A percentile compares a stretch with the other conserved stretches of the same genome.
Conservation (phyloP, 2,329 filamentous ascomycete species). For the Aspergillus felis region DNA sequence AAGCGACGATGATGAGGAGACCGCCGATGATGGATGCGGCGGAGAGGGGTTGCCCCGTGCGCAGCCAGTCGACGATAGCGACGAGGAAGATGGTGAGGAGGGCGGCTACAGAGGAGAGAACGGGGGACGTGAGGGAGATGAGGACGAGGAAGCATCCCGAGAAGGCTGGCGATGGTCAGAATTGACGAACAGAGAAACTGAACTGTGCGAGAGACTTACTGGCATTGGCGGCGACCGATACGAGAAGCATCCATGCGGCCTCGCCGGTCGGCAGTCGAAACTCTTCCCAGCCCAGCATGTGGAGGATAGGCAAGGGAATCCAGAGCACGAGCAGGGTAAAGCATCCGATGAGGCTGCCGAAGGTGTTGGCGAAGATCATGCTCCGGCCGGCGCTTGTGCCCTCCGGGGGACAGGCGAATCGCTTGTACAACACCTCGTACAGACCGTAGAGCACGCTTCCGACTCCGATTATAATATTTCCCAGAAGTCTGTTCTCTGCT, state of each 20-base stretch:
- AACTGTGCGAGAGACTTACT: slow-evolving; percentile 44
- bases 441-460: slow-evolving; percentile 92
- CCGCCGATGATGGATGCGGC: slow-evolving; percentile 77
- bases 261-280: slow-evolving; percentile 78
- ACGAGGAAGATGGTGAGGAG: slow-evolving; percentile 96
- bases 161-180: slow-evolving; percentile 52
- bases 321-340: slow-evolving; percentile 88
- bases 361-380: slow-evolving; percentile 92
- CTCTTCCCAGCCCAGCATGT: slow-evolving; percentile 70
- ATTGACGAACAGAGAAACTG: neutral
- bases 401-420: slow-evolving; percentile 86
- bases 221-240: slow-evolving; percentile 83
- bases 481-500: slow-evolving; percentile 66
- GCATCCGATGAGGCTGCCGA: slow-evolving; percentile 78
- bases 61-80: slow-evolving; percentile 81
- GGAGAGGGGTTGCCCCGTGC: slow-evolving; percentile 73
- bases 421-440: slow-evolving; percentile 97
- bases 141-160: slow-evolving; percentile 89
- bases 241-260: slow-evolving; percentile 72
- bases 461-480: slow-evolving; percentile 86
- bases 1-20: slow-evolving; percentile 79
- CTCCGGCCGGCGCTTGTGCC: slow-evolving; percentile 80
- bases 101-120: slow-evolving; percentile 86
- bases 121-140: slow-evolving; percentile 87
- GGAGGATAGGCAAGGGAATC: slow-evolving; percentile 83